Percentiles rank a stretch among this genome's conserved stretches.
These are phyloP conservation scores for Monilinia laxa DNA, from an alignment of 2,329 filamentous ascomycete genomes.

Conservation along the genomic window DNA sequence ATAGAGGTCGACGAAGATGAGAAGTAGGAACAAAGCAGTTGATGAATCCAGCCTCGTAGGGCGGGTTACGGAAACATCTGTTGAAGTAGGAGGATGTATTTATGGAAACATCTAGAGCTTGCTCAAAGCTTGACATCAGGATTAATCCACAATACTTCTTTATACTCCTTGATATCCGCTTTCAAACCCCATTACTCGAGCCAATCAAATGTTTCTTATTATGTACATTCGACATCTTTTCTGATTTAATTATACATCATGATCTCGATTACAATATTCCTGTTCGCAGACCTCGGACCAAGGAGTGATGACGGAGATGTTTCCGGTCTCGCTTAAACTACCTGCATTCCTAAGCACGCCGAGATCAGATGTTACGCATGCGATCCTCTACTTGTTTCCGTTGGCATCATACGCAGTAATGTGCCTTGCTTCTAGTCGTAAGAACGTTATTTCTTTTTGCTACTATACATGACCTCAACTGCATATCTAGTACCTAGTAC, in stretches of 20 bases:
- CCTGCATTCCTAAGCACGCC: constrained; percentile 9
- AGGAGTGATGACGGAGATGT: neutral
- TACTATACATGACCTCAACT: neutral
- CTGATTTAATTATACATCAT: neutral
- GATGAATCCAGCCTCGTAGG: neutral
- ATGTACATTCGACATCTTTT: neutral
- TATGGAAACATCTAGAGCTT: neutral
- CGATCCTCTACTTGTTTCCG: neutral
- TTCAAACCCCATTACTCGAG: neutral
- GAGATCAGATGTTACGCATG: neutral
- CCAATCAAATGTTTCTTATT: neutral
- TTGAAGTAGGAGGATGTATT: neutral
- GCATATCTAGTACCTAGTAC: neutral
- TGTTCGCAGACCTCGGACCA: neutral
- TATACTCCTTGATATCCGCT: constrained; percentile 8
- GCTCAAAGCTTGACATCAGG: neutral
- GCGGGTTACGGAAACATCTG: neutral
- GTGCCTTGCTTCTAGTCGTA: neutral
- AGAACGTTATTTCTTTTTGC: too few relatives aligned
- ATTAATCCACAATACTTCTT: neutral
- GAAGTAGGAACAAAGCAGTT: constrained; percentile 4
- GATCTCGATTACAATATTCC: neutral
- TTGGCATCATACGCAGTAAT: neutral
- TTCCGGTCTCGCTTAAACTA: constrained; percentile 8
- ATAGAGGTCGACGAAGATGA: neutral